A percentile compares a stretch with the other conserved stretches of the same genome.
These are phyloP conservation scores for Epichloe brachyelytri DNA, from an alignment of 2,329 filamentous ascomycete species.

Conservation along the genomic window DNA sequence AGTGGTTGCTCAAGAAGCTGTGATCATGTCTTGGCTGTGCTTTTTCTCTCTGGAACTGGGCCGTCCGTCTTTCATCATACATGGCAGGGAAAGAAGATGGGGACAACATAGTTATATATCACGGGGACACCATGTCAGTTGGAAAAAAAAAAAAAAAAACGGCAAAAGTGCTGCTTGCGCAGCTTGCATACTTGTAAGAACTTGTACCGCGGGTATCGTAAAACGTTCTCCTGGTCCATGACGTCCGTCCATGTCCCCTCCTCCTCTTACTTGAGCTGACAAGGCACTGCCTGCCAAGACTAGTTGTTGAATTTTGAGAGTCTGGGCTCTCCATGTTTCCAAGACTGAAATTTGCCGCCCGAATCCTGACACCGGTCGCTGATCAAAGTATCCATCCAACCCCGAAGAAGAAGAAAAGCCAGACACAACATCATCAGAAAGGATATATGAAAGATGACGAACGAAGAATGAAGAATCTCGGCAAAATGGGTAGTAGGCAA, in stretches of 20 bases:
- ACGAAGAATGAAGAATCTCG: too few species aligned
- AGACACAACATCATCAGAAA: not conserved
- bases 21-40: not conserved
- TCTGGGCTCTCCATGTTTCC: not conserved
- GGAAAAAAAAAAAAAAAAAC: constrained; percentile 7
- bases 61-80: too few species aligned
- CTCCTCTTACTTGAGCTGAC: not conserved
- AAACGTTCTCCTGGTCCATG: not conserved
- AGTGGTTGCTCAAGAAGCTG: constrained; percentile 23
- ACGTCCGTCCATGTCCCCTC: not conserved
- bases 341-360: not conserved
- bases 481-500: not conserved
- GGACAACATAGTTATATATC: too few species aligned
- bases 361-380: not conserved
- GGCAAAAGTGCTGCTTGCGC: constrained; percentile 2
- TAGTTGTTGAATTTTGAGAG: not conserved
- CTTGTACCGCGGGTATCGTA: not conserved
- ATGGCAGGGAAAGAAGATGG: not conserved
- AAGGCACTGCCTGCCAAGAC: not conserved
- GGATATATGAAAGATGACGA: not conserved
- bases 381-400: not conserved
- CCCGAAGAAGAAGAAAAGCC: not conserved
- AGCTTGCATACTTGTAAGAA: not conserved
- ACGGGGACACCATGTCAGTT: not conserved
- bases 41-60: not conserved